A percentile compares a stretch with the other conserved stretches of the same genome.
Evolutionary conservation across 1,284 basidiomycete genomes (phyloP).

Genomic region (Cutaneotrichosporon cavernicola): DNA sequence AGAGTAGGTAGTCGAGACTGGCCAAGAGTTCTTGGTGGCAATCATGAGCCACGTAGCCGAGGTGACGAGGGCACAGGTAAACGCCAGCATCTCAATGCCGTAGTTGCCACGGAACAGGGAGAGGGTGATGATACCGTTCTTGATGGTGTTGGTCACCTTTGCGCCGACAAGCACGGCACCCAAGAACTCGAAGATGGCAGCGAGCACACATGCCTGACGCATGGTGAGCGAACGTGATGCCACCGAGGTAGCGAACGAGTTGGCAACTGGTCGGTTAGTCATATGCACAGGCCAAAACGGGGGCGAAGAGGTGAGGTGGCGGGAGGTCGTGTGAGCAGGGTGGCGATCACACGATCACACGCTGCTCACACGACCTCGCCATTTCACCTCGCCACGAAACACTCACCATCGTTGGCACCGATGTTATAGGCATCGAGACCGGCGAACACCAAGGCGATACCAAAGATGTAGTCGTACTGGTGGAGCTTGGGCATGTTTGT

Average conservation of each 20-base stretch:
- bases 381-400: too few species aligned
- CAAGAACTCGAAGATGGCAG: slow-evolving; percentile 55
- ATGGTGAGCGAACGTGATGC: slow-evolving; percentile 55
- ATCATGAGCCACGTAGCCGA: slow-evolving; percentile 55
- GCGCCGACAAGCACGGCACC: slow-evolving; percentile 55
- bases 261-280: slow-evolving; percentile 24
- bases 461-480: slow-evolving; percentile 56
- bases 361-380: too few species aligned
- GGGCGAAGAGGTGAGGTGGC: too few species aligned
- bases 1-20: slow-evolving; percentile 55
- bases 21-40: slow-evolving; percentile 52
- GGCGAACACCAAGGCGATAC: slow-evolving; percentile 53
- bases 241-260: slow-evolving; percentile 56
- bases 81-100: slow-evolving; percentile 55
- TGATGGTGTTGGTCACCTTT: slow-evolving; percentile 55
- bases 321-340: too few species aligned
- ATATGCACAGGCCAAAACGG: too few species aligned
- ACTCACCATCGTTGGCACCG: slow-evolving; percentile 51
- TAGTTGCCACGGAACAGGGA: slow-evolving; percentile 53
- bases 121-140: slow-evolving; percentile 54
- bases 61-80: slow-evolving; percentile 53
- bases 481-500: slow-evolving; percentile 55
- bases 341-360: too few species aligned
- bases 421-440: slow-evolving; percentile 57
- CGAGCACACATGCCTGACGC: slow-evolving; percentile 53